phyloP scores from a whole-genome alignment of 1,284 basidiomycete genomes.

The Melampsora abietis-canadensis region DNA sequence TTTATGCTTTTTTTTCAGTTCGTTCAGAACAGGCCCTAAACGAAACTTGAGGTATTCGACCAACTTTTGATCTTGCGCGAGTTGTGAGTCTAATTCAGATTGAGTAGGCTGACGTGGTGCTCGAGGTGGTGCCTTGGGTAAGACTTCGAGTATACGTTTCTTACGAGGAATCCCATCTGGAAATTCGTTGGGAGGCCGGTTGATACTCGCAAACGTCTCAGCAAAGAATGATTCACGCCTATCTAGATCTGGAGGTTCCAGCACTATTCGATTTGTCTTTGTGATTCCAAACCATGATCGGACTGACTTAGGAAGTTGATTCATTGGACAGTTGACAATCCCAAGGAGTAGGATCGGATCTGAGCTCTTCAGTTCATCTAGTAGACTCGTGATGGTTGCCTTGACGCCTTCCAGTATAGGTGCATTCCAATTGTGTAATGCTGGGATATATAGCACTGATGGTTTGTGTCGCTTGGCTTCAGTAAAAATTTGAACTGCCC shows the following conservation, averaged over 20 bases:
- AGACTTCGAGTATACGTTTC: slow-evolving; percentile 76
- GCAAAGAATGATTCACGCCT: slow-evolving; percentile 55
- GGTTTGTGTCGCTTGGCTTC: slow-evolving; percentile 98
- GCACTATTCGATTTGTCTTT: slow-evolving; percentile 69
- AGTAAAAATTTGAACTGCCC: slow-evolving; percentile 91
- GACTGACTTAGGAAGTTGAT: slow-evolving; percentile 74
- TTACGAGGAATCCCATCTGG: slow-evolving; percentile 82
- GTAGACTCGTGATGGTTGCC: slow-evolving; percentile 79
- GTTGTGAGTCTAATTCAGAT: slow-evolving; percentile 77
- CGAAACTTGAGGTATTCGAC: slow-evolving; percentile 81
- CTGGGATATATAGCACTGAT: slow-evolving; percentile 90
- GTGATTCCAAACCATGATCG: slow-evolving; percentile 83
- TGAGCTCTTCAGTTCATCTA: slow-evolving; percentile 81
- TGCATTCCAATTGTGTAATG: slow-evolving; percentile 74
- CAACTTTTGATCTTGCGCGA: slow-evolving; percentile 73
- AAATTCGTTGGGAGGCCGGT: slow-evolving; percentile 74
- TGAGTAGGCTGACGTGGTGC: slow-evolving; percentile 78
- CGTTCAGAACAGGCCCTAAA: slow-evolving; percentile 77
- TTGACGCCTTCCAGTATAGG: slow-evolving; percentile 79
- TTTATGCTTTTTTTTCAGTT: slow-evolving; percentile 90
- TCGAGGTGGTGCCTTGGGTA: slow-evolving; percentile 84
- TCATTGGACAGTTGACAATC: slow-evolving; percentile 73
- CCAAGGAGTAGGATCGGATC: slow-evolving; percentile 90
- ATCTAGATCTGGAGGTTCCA: slow-evolving; percentile 67
- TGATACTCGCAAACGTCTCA: slow-evolving; percentile 51